A percentile compares a stretch with the other conserved stretches of the same genome.
phyloP scores from a whole-genome alignment of 108 stramenopile genomes.

The Nannochloropsis oceanica region DNA sequence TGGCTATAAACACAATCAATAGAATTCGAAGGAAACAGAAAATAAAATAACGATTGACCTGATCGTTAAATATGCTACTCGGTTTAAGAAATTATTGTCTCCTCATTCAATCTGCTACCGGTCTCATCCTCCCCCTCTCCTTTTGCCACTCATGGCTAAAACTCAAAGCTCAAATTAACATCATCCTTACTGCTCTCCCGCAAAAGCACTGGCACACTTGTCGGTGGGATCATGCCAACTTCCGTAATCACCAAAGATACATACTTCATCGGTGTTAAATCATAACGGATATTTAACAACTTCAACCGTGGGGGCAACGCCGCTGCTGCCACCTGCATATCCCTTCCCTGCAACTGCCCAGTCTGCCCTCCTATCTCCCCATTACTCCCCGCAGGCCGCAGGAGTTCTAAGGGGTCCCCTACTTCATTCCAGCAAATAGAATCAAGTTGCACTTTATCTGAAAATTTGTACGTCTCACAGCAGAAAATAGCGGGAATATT shows the following conservation, averaged over 20 bases:
- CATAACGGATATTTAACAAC: conserved; percentile 76
- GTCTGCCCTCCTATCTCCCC: not conserved
- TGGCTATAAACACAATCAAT: no score
- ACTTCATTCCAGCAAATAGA: conserved; percentile 86
- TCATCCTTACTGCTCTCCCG: conserved; percentile 47
- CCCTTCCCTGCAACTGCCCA: not conserved
- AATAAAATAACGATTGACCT: no score
- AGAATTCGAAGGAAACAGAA: no score
- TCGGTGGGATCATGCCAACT: conserved; percentile 86
- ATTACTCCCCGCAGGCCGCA: not conserved
- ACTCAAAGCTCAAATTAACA: not conserved
- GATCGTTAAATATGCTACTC: no score
- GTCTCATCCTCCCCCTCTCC: not conserved
- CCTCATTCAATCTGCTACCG: not conserved
- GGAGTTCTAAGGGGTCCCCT: conserved; percentile 66
- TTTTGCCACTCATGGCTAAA: not conserved
- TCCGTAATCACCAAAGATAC: conserved; percentile 93
- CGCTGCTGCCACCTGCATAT: not conserved
- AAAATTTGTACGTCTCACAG: conserved; percentile 98
- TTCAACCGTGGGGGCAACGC: conserved; percentile 24
- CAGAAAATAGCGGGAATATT: conserved; percentile 87
- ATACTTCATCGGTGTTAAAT: conserved; percentile 84
- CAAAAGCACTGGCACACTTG: conserved; percentile 84
- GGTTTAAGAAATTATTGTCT: no score
- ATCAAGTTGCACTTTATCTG: conserved; percentile 79